phyloP scores from a whole-genome alignment of 1,284 basidiomycete genomes.

The Polyporus tsugae region DNA sequence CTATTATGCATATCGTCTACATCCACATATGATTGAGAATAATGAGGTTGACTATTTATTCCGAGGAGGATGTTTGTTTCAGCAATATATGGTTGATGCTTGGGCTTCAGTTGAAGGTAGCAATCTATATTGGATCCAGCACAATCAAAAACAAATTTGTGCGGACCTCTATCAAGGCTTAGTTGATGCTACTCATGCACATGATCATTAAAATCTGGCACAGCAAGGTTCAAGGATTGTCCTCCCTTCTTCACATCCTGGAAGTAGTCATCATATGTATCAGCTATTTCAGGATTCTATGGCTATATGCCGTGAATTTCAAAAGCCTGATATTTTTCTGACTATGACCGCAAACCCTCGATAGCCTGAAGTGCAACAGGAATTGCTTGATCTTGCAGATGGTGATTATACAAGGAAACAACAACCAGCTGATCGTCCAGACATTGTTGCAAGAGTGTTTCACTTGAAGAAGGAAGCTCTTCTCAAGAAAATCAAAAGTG shows the following conservation, averaged over 20 bases:
- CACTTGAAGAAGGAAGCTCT: constrained; percentile 49
- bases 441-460: constrained; percentile 56
- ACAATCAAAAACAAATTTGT: constrained; percentile 49
- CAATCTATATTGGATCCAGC: constrained; percentile 34
- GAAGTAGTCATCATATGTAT: constrained; percentile 50
- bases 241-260: constrained; percentile 49
- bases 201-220: constrained; percentile 38
- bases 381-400: constrained; percentile 25
- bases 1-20: constrained; percentile 45
- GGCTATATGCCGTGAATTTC: constrained; percentile 46
- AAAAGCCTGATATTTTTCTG: constrained; percentile 52
- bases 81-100: constrained; percentile 47
- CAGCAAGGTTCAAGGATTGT: constrained; percentile 46
- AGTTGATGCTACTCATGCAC: constrained; percentile 42
- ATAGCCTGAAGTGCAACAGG: constrained; percentile 52
- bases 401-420: constrained; percentile 40
- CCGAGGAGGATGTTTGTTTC: constrained; percentile 48
- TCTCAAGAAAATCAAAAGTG: constrained; percentile 45
- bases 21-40: constrained; percentile 34
- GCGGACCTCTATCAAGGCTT: constrained; percentile 48
- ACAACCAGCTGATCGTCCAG: constrained; percentile 50
- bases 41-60: constrained; percentile 43
- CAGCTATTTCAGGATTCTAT: constrained; percentile 55
- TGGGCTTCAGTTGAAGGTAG: constrained; percentile 43
- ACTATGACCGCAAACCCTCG: constrained; percentile 56